Evolutionary conservation across 1,139 yeast genomes (phyloP).

Genomic region (Tardiomyces digboiensis): DNA sequence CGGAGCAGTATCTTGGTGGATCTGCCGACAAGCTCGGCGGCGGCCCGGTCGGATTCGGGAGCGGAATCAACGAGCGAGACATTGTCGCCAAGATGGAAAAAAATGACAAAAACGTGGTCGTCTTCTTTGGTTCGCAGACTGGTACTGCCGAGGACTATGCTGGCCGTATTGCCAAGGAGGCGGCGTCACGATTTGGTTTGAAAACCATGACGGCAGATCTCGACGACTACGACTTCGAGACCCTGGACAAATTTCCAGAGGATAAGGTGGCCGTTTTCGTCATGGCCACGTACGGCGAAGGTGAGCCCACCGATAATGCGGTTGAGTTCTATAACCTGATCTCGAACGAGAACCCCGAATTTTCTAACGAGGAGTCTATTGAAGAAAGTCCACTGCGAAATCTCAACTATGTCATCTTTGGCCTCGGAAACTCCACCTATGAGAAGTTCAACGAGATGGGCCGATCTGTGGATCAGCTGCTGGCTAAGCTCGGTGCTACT

Average conservation of each 20-base stretch:
- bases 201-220: conserved; percentile 82
- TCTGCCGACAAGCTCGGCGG: conserved; percentile 35
- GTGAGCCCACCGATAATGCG: conserved; percentile 96
- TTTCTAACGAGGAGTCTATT: conserved; percentile 28
- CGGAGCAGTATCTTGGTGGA: conserved; percentile 25
- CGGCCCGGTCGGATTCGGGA: conserved; percentile 24
- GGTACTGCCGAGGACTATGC: conserved; percentile 99
- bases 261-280: conserved; percentile 60
- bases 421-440: conserved; percentile 89
- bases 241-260: conserved; percentile 46
- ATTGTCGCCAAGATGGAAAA: conserved; percentile 51
- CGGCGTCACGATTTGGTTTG: conserved; percentile 71
- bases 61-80: conserved; percentile 31
- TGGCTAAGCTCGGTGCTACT: conserved; percentile 56
- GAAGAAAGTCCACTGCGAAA: conserved; percentile 44
- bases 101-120: conserved; percentile 64
- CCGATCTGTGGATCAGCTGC: conserved; percentile 42
- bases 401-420: conserved; percentile 67
- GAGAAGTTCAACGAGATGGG: conserved; percentile 88
- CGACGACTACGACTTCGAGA: conserved; percentile 81
- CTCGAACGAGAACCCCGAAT: conserved; percentile 24
- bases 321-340: conserved; percentile 48
- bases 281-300: conserved; percentile 95
- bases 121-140: conserved; percentile 95
- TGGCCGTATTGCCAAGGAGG: conserved; percentile 79